Percentiles rank a stretch among this genome's conserved stretches.
phyloP scores from a whole-genome alignment of 192 early-diverging fungal species.

The Dissophora globulifera region DNA sequence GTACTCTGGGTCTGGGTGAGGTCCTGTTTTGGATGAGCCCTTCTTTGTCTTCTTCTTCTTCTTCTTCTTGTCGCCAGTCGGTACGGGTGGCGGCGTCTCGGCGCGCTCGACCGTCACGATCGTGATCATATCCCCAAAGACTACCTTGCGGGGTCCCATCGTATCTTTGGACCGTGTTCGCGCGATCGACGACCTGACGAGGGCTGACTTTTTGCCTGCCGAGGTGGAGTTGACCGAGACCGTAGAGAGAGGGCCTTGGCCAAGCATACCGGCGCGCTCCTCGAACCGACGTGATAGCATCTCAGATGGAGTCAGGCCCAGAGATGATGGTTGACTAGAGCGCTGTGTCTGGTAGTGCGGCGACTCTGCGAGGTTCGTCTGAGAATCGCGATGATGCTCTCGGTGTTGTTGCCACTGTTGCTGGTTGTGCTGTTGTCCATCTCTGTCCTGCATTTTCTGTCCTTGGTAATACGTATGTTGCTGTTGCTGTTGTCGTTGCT shows the following conservation, averaged over 20 bases:
- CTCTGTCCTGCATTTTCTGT: neutral
- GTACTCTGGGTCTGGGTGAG: slow-evolving; percentile 35
- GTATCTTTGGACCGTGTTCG: slow-evolving; percentile 12
- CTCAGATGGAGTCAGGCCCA: slow-evolving; percentile 12
- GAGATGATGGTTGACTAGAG: neutral
- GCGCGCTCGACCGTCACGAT: slow-evolving; percentile 26
- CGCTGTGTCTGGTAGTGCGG: neutral
- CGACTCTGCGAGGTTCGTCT: neutral
- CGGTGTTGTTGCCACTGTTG: slow-evolving; percentile 9
- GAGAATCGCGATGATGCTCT: neutral
- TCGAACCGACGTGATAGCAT: slow-evolving; percentile 28
- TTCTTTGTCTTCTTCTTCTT: slow-evolving; percentile 37
- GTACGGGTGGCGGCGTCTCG: slow-evolving; percentile 19
- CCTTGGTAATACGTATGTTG: slow-evolving; percentile 16
- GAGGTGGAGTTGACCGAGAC: neutral
- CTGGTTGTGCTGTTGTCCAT: slow-evolving; percentile 8
- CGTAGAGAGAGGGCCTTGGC: neutral
- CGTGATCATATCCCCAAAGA: slow-evolving; percentile 44
- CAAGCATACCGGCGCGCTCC: neutral
- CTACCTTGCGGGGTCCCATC: slow-evolving; percentile 25
- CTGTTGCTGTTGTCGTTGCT: neutral
- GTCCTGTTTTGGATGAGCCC: slow-evolving; percentile 1
- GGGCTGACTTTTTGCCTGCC: slow-evolving; percentile 14
- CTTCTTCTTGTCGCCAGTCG: neutral
- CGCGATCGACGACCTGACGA: slow-evolving; percentile 23